Base-by-base conservation (phyloP, 2,329 filamentous ascomycete genomes). In the Aquanectria penicillioides region DNA sequence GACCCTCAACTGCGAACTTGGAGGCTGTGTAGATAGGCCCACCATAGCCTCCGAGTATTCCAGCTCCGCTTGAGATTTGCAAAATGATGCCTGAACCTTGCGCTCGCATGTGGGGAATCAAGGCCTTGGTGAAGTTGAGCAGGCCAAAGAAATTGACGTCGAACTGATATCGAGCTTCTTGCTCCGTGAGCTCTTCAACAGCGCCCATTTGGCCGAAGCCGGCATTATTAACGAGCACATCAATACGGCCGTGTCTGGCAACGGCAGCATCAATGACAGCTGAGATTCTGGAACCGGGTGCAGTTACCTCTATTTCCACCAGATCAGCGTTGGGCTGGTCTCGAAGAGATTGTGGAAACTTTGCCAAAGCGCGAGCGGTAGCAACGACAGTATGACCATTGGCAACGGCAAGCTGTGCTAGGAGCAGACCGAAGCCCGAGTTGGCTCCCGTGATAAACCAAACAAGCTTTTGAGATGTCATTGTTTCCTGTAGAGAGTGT, bases 81-180 rank as follows among this genome's bases (percentile, higher is more conserved):
- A 76, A 63, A 34, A 82, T 73, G 13, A 73, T 71, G 12, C 79
- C 76, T 4, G 72, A 67, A 5, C 65, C 56, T 10, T 72, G 73
- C 10, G 63, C 66, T 15, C 80, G 75, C 49, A 83, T 68, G 37
- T 77, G 70, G 3, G 80, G 80, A 0, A 83, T 64, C 25, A 81
- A 71, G 18, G 79, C 76, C 13, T 34, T 76, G 75, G 47, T 76
- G 18, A 80, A 69, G 55, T 77, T 77, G n/a, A 81, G 63, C 25
- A 75, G 69, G 26, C 77, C 79, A 53, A 81, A 78, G 34, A 81
- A 73, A 57, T 83, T 81, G 43, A 76, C 77, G 48, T 78, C 72
- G 64, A 81, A 80, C 18, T 70, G 65, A 9, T 40, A 33, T 17
- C 51, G 62, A 6, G 48, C 55, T 29, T 47, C 55, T 6, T 41